phyloP scores from a whole-genome alignment of 495 filamentous ascomycete genomes.

The Durotheca rogersii region DNA sequence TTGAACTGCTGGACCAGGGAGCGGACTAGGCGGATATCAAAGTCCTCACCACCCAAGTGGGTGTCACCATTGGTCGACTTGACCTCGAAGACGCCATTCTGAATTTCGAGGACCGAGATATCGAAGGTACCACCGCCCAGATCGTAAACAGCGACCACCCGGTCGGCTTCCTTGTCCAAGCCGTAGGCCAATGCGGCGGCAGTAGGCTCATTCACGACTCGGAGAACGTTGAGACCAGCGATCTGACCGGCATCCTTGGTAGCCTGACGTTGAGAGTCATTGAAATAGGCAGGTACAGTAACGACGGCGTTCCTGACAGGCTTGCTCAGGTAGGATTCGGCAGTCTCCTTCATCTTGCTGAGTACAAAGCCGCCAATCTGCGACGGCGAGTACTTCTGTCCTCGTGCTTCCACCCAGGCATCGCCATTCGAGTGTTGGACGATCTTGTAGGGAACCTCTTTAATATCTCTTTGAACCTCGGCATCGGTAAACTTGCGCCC shows the following conservation, averaged over 20 bases:
- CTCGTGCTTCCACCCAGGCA: conserved; percentile 95
- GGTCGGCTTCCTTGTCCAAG: conserved; percentile 89
- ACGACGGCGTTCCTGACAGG: conserved; percentile 92
- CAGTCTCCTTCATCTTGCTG: conserved; percentile 98
- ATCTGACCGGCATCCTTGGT: conserved; percentile 98
- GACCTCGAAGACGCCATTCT: conserved; percentile 97
- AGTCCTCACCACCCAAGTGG: conserved; percentile 97
- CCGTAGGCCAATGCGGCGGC: conserved; percentile 94
- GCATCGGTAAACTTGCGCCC: conserved; percentile 95
- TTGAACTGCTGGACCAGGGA: conserved; percentile 95
- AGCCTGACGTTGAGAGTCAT: conserved; percentile 95
- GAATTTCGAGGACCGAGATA: conserved; percentile 96
- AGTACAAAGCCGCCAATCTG: conserved; percentile 97
- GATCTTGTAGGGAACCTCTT: conserved; percentile 99
- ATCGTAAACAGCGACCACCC: conserved; percentile 94
- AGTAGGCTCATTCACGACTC: conserved; percentile 96
- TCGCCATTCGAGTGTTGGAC: conserved; percentile 97
- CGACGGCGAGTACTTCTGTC: conserved; percentile 96
- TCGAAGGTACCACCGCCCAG: conserved; percentile 98
- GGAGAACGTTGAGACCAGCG: conserved; percentile 89
- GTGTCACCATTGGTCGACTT: conserved; percentile 99
- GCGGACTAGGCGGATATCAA: conserved; percentile 94
- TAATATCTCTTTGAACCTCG: conserved; percentile 97
- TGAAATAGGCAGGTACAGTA: conserved; percentile 97
- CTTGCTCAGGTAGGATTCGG: conserved; percentile 86